phyloP scores from a whole-genome alignment of 2,329 filamentous ascomycete species.

The Escovopsis weberi region DNA sequence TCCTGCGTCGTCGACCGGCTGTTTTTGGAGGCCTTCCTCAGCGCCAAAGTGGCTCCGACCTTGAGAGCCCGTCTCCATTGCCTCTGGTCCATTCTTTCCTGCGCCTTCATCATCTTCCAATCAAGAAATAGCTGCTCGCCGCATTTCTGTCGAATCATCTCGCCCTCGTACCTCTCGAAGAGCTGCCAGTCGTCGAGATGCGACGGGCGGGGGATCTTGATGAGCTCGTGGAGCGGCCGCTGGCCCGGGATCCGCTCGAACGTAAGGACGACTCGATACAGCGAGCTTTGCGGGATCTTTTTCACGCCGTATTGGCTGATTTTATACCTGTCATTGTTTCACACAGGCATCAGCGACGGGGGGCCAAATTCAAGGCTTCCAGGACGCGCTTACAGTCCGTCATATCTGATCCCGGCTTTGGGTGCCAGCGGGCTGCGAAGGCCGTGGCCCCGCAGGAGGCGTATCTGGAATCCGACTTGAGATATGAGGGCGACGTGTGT shows the following conservation, averaged over 20 bases:
- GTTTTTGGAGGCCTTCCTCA: constrained; percentile 4
- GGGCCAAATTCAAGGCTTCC: background rate
- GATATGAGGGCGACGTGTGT: constrained; percentile 35
- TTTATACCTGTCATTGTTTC: constrained; percentile 26
- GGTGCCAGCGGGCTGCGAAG: constrained; percentile 39
- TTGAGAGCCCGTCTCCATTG: constrained; percentile 15
- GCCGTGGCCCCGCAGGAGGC: constrained; percentile 36
- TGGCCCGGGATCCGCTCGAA: constrained; percentile 31
- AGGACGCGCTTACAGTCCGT: constrained; percentile 34
- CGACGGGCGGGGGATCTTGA: constrained; percentile 34
- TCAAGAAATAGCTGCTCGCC: constrained; percentile 26
- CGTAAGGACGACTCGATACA: constrained; percentile 29
- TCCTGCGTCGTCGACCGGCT: constrained; percentile 1
- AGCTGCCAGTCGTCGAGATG: constrained; percentile 42
- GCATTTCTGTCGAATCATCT: constrained; percentile 23
- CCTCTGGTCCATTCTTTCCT: constrained; percentile 15
- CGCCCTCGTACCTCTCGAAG: constrained; percentile 32
- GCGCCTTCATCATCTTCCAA: constrained; percentile 23
- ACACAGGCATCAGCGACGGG: background rate
- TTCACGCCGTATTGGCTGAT: constrained; percentile 33
- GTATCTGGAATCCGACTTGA: constrained; percentile 33
- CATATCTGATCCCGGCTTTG: constrained; percentile 37
- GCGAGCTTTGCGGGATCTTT: constrained; percentile 22
- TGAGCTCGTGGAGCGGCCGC: constrained; percentile 25
- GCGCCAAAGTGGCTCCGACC: constrained; percentile 12